phyloP scores from a whole-genome alignment of 2,329 filamentous ascomycete genomes.

The Trichoderma sp. region DNA sequence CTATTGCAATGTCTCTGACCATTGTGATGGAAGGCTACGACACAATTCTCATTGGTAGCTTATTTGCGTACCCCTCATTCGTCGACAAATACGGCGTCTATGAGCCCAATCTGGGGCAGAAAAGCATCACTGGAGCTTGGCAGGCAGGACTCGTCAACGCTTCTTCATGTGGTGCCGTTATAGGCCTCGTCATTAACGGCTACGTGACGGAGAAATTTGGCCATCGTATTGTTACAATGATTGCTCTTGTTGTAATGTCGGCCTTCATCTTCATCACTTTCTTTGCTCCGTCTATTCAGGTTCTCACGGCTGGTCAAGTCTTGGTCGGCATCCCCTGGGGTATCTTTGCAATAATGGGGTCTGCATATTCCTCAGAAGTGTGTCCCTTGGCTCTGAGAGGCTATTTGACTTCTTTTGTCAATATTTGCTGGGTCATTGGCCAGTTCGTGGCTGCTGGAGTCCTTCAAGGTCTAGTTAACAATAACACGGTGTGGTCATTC shows the following conservation, averaged over 20 bases:
- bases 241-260: not conserved
- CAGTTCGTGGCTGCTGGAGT: slow-evolving; percentile 25
- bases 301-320: not conserved
- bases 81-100: not conserved
- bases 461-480: slow-evolving; percentile 27
- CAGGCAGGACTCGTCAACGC: not conserved
- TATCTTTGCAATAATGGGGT: not conserved
- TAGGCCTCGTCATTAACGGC: not conserved
- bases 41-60: not conserved
- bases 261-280: not conserved
- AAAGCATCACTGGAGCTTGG: not conserved
- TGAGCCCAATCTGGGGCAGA: not conserved
- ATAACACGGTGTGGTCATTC: slow-evolving; percentile 42
- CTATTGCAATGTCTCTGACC: not conserved
- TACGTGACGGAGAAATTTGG: not conserved
- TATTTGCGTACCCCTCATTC: not conserved
- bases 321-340: not conserved
- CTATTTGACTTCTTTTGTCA: not conserved
- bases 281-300: not conserved
- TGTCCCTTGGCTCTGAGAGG: not conserved
- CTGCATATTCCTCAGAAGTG: not conserved
- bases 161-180: not conserved
- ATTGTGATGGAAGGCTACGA: not conserved
- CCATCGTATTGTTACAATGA: not conserved
- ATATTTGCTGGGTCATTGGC: not conserved